Base-by-base conservation (phyloP, 2,329 filamentous ascomycete genomes). In the Xylariales sp. region DNA sequence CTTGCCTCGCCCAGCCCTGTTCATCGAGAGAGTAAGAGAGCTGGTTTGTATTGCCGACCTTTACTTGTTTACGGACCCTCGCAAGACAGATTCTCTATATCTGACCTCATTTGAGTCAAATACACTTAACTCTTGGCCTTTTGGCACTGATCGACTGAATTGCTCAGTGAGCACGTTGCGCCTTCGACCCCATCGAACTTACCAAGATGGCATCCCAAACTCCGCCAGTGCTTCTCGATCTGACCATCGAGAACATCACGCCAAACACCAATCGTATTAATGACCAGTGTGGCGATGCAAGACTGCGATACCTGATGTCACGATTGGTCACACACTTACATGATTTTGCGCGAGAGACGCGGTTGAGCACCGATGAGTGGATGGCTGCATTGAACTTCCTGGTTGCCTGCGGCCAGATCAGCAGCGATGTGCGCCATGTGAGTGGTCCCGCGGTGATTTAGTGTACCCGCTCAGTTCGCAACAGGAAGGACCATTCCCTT, bases 161-260 rank as follows among this genome's bases (percentile, higher is more conserved):
- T n/a, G n/a, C n/a, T n/a, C n/a, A n/a, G n/a, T n/a, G n/a, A n/a
- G n/a, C n/a, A n/a, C n/a, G n/a, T n/a, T n/a, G n/a, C n/a, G n/a
- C n/a, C n/a, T n/a, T n/a, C n/a, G n/a, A n/a, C n/a, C n/a, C n/a
- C n/a, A n/a, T n/a, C n/a, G n/a, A n/a, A n/a, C 8, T 31, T 17
- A 14, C 31, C 40, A 46, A 29, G 20, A 57, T 56, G 54, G 45
- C 53, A 29, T 31, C 51, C 13, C 21, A 48, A n/a, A 33, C 29
- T 31, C 43, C 34, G 31, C 76, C 76, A 40, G 64, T 66, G 6
- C 65, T 84, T 59, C 82, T 83, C 55, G 79, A 89, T 61, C 69
- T 89, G 24, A 88, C 81, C 2, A 83, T 83, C 47, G 83, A 88
- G 54, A 89, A 89, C 61, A 89, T 89, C 60, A 89, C 85, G 38